These are phyloP conservation scores for Sporobolus alterniflorus DNA, from an alignment of 202 grass and related monocot species.

Conservation along the genomic window DNA sequence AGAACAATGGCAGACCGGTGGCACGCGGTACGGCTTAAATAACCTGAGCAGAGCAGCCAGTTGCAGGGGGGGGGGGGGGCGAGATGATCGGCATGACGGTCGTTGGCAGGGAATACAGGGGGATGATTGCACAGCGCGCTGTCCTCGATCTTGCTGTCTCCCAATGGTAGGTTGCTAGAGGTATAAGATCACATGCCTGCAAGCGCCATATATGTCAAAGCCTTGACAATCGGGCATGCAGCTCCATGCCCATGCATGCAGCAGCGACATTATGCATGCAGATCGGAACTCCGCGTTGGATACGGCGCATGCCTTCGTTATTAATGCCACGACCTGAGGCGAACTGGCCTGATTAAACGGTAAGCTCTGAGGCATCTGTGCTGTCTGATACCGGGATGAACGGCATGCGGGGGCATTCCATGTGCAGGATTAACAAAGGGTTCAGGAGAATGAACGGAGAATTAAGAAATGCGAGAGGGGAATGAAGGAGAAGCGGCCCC, in stretches of 20 bases:
- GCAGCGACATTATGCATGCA: no score
- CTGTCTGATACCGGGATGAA: background rate
- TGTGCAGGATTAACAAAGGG: constrained; percentile 6
- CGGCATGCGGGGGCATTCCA: background rate
- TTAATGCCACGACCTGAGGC: background rate
- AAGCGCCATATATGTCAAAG: constrained; percentile 30
- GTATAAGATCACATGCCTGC: constrained; percentile 26
- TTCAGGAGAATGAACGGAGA: background rate
- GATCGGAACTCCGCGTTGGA: background rate
- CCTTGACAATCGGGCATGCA: background rate
- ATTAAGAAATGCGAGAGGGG: background rate
- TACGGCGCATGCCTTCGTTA: background rate
- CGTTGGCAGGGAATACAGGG: constrained; percentile 57
- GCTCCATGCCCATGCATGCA: background rate
- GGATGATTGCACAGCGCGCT: constrained; percentile 5
- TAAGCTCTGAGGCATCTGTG: background rate
- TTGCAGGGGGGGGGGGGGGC: background rate
- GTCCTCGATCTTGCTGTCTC: background rate
- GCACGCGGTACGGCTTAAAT: constrained; percentile 25
- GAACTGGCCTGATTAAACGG: background rate
- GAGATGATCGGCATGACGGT: constrained; percentile 33
- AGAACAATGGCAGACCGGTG: background rate
- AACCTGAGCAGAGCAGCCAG: background rate
- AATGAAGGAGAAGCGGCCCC: constrained; percentile 14
- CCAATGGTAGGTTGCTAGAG: background rate